Percentiles rank a stretch among this genome's conserved stretches.
phyloP scores from a whole-genome alignment of 805 yeast genomes.

The Wickerhamiella domercqiae region DNA sequence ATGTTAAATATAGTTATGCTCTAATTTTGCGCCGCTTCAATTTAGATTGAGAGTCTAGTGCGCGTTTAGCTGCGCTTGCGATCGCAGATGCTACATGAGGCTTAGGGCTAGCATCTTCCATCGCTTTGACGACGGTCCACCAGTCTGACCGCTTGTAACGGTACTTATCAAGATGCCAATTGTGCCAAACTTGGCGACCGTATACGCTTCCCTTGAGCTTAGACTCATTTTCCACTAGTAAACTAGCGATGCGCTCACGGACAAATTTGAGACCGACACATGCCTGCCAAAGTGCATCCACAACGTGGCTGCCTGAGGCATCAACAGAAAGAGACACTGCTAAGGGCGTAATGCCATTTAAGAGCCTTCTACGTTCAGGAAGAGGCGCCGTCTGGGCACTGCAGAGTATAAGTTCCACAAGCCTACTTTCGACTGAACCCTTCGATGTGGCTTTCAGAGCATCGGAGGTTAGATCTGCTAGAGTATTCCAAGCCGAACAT shows the following conservation, averaged over 20 bases:
- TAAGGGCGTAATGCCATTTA: slow-evolving; percentile 45
- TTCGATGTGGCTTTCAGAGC: slow-evolving; percentile 57
- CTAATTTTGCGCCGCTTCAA: too few species aligned
- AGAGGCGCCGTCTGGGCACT: slow-evolving; percentile 27
- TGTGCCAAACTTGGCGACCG: slow-evolving; percentile 88
- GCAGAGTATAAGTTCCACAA: slow-evolving; percentile 50
- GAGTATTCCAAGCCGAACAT: slow-evolving; percentile 42
- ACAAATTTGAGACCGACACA: slow-evolving; percentile 63
- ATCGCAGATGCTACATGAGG: too few species aligned
- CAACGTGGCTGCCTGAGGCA: slow-evolving; percentile 81
- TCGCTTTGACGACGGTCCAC: slow-evolving; percentile 34
- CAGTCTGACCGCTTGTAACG: slow-evolving; percentile 64
- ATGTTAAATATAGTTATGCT: too few species aligned
- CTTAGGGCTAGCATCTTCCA: slow-evolving; percentile 13
- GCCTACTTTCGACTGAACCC: slow-evolving; percentile 86
- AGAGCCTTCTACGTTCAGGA: slow-evolving; percentile 47
- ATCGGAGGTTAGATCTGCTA: slow-evolving; percentile 45
- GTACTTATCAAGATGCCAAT: slow-evolving; percentile 80
- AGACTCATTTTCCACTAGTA: slow-evolving; percentile 40
- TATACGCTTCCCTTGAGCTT: slow-evolving; percentile 70
- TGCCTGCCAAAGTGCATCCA: slow-evolving; percentile 72
- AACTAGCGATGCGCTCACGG: slow-evolving; percentile 72
- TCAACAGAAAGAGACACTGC: slow-evolving; percentile 55
- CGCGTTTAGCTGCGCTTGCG: too few species aligned
- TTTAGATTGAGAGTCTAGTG: too few species aligned